Evolutionary conservation across 2,329 filamentous ascomycete species (phyloP), one percentile per base, ranked within the genome.

Genomic region (Paecilomyces formosus): DNA sequence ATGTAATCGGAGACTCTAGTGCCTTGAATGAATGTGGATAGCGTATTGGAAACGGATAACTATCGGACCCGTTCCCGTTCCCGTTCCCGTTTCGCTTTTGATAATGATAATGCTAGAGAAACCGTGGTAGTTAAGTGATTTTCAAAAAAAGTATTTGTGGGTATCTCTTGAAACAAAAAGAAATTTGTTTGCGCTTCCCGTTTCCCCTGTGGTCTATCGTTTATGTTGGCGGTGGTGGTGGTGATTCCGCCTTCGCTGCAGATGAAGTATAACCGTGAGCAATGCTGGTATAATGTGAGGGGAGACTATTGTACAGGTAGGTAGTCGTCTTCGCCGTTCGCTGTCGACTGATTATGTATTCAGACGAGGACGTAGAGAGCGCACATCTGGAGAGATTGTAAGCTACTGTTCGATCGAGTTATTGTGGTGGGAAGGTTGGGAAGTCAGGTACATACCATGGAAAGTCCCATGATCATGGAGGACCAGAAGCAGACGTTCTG

Each of bases 401-500:
- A 55, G 24, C 24, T 28, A 11, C 8, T 52, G 50, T 24, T 52
- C 50, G 11, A 22, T 52, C 26, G 21, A 24, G 50, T 3, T 22
- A 13, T 7, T 7, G 21, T 52, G 13, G 18, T 31, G 58, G 58
- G 15, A 61, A 39, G 35, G 13, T 39, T 45, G n/a, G 15, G 39
- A 15, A 45, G 18, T 18, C 61, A 31, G 58, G 60, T 54, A 62
- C 86, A 73, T 77, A 92, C 89, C 83, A 93, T 78, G 61, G 88
- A 89, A 60, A 96, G 75, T 0, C 92, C 92, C 55, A 94, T 70
- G 64, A 96, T 91, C 90, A 96, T 96, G 24, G 88, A 92, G 68
- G 85, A 87, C 92, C 92, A 96, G 71, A 96, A 96, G 61, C 89
- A 87, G 24, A 92, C 85, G 66, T 95, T 95, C 78, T 80, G 52